phyloP scores from a whole-genome alignment of 2,329 filamentous ascomycete genomes.

The Cadophora sp. region DNA sequence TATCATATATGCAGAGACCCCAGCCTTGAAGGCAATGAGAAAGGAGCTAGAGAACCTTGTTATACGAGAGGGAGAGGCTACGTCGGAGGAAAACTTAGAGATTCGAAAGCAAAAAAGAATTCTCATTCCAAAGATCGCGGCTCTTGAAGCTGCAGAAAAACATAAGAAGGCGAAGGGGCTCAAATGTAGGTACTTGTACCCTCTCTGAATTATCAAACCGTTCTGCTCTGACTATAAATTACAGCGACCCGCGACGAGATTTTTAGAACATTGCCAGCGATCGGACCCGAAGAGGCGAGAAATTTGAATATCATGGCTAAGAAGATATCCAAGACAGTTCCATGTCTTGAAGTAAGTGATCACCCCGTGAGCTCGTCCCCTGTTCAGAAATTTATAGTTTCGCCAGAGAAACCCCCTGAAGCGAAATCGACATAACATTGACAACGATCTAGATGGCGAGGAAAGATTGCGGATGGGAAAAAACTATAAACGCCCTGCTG shows the following conservation, averaged over 20 bases:
- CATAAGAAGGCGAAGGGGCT: neutral
- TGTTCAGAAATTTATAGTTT: neutral
- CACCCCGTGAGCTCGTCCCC: neutral
- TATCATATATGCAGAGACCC: neutral
- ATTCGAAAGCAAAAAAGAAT: neutral
- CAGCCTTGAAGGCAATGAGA: neutral
- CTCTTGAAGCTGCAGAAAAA: neutral
- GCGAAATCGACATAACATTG: slow-evolving; percentile 19
- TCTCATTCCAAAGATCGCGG: neutral
- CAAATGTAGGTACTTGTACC: neutral
- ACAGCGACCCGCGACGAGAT: neutral
- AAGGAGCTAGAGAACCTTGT: slow-evolving; percentile 10
- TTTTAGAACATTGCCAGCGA: neutral
- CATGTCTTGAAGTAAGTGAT: slow-evolving; percentile 16
- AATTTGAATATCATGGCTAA: slow-evolving; percentile 9
- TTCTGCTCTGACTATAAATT: neutral
- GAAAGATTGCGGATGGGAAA: slow-evolving; percentile 29
- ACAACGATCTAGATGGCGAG: slow-evolving; percentile 36
- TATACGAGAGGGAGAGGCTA: neutral
- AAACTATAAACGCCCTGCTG: slow-evolving; percentile 6
- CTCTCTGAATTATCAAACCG: neutral
- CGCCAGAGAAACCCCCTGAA: slow-evolving; percentile 17
- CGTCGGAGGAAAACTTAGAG: neutral
- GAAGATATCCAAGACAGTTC: slow-evolving; percentile 19
- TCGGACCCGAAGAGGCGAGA: slow-evolving; percentile 24